phyloP scores from a whole-genome alignment of 345 rosid genomes.

The Eucalyptus regnans region DNA sequence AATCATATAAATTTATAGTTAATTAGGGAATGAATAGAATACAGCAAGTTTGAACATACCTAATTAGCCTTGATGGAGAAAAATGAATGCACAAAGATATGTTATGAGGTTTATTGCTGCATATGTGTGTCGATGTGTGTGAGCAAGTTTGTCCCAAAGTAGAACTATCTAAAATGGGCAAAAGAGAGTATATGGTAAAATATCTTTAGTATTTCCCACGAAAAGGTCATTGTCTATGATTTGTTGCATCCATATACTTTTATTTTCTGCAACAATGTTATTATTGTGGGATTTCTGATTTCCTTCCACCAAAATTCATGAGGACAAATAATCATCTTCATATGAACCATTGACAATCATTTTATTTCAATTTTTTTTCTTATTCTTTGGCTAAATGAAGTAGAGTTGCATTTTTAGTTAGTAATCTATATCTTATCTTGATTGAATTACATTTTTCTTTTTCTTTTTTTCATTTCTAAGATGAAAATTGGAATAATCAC shows the following conservation, averaged over 20 bases:
- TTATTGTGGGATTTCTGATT: background rate
- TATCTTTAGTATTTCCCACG: background rate
- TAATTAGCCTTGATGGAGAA: background rate
- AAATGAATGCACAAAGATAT: background rate
- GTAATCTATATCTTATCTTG: background rate
- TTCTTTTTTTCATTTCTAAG: background rate
- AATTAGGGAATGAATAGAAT: background rate
- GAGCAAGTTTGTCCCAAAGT: background rate
- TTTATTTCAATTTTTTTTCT: background rate
- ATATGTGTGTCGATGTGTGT: background rate
- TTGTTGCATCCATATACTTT: background rate
- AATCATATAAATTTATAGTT: background rate
- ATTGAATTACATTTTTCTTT: background rate
- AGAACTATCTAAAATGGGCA: background rate
- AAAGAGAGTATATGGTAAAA: background rate
- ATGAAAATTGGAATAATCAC: too few species aligned
- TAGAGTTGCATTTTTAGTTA: background rate
- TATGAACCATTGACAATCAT: background rate
- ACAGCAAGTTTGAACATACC: background rate
- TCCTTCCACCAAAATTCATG: background rate
- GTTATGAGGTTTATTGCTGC: background rate
- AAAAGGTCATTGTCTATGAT: background rate
- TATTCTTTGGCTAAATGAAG: background rate
- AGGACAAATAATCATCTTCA: background rate
- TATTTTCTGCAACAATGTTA: background rate